Evolutionary conservation across 2,329 filamentous ascomycete species (phyloP), one percentile per base, ranked within the genome.

Genomic region (Emergomyces orientalis): DNA sequence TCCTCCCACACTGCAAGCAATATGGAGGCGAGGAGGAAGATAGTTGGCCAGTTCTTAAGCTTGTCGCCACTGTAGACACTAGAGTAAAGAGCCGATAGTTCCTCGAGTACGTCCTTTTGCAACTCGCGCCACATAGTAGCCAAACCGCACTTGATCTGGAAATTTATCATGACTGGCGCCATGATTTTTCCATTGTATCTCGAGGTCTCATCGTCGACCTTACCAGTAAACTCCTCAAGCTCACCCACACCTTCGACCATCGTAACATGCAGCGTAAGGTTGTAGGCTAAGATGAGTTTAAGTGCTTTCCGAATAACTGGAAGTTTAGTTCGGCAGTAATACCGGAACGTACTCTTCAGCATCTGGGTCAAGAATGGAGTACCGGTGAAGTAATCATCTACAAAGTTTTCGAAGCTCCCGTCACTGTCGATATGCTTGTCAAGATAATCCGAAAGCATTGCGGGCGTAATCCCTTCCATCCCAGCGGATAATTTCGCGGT

Each of bases 81-180:
- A n/a, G 91, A 95, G 83, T 97, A 97, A 17, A 97, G 83, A 7
- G 86, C 80, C 1, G 93, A 97, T 1, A 97, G 84, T 80, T 97
- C 93, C 79, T 96, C 92, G 2, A 97, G 83, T 45, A 97, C 91
- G 70, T 97, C 93, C 80, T 95, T 96, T 76, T 97, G 92, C 63
- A 97, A 82, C 76, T 96, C 92, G 67, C 93, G 91, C 93, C 93
- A 97, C 90, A 97, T 95, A 72, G 95, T 91, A 68, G 92, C 93
- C 79, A 97, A 87, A 62, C 92, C 92, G 71, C 90, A 94, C 84
- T 97, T 97, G 81, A 97, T 91, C 80, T 97, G 91, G 85, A 97
- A 97, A 82, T 97, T 97, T 84, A 97, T 95, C 92, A 97, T 96
- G 73, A 97, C 92, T 14, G 93, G 93, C 19, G 93, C 93, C 66